Percentiles rank a stretch among this genome's conserved stretches.
Evolutionary conservation across 768 basidiomycete species (phyloP).

Genomic region (Tulasnella sp.): DNA sequence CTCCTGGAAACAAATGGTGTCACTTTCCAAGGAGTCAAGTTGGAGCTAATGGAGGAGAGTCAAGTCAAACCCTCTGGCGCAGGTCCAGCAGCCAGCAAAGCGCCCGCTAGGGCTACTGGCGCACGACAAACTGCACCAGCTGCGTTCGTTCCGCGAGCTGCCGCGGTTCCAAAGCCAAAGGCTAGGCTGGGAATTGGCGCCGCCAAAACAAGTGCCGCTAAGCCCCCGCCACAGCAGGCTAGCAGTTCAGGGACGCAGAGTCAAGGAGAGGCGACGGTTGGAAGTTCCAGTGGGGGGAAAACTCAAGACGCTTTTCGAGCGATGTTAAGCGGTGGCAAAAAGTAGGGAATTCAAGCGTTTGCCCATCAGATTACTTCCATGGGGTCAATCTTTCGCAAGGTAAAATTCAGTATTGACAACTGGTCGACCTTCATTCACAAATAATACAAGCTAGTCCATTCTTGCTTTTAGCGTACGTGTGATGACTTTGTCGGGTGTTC

Average conservation of each 20-base stretch:
- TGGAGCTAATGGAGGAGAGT: constrained; percentile 24
- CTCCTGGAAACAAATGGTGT: constrained; percentile 23
- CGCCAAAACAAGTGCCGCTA: background rate
- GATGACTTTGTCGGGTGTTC: constrained; percentile 55
- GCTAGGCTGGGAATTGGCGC: constrained; percentile 11
- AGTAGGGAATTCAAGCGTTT: background rate
- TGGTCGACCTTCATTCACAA: background rate
- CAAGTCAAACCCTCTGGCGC: too few species aligned
- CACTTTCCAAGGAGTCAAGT: constrained; percentile 13
- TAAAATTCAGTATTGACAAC: background rate
- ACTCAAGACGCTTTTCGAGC: constrained; percentile 25
- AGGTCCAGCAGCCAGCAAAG: background rate
- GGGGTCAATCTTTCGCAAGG: too few species aligned
- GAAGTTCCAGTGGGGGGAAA: background rate
- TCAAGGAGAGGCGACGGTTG: background rate
- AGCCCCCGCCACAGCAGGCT: background rate
- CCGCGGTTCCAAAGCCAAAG: constrained; percentile 16
- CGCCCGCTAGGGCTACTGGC: background rate
- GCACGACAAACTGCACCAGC: background rate
- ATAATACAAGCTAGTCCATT: constrained; percentile 62
- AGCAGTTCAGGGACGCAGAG: background rate
- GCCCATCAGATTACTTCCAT: too few species aligned
- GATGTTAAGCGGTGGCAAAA: constrained; percentile 20
- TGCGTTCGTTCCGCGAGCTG: constrained; percentile 25
- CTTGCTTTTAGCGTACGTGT: constrained; percentile 84